Percentiles rank a stretch among this genome's conserved stretches.
Evolutionary conservation across 495 filamentous ascomycete species (phyloP).

Genomic region (Podospora conica): DNA sequence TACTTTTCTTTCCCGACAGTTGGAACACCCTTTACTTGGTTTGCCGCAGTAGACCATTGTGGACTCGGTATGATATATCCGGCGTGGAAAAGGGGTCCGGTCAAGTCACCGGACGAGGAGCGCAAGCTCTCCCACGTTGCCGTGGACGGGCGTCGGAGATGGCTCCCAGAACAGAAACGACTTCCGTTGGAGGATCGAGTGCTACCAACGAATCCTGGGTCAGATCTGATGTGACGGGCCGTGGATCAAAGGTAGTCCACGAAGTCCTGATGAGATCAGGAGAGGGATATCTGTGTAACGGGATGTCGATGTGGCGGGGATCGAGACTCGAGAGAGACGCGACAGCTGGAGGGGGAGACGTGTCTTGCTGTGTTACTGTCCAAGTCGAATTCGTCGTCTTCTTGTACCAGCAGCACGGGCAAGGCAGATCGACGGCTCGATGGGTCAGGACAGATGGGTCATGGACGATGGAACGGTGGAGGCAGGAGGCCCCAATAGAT

Average conservation of each 20-base stretch:
- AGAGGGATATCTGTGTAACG: not conserved
- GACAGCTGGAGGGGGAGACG: not conserved
- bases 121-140: no score
- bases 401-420: not conserved
- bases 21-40: slow-evolving; percentile 62
- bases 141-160: not conserved
- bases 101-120: not conserved
- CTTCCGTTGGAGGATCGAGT: not conserved
- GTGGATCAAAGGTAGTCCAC: not conserved
- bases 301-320: not conserved
- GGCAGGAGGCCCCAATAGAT: slow-evolving; percentile 20
- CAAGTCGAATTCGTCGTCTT: not conserved
- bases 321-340: not conserved
- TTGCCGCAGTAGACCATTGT: slow-evolving; percentile 70
- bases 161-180: not conserved
- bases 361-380: not conserved
- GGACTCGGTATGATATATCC: not conserved
- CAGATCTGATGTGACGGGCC: not conserved
- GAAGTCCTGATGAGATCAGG: not conserved
- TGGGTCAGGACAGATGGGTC: slow-evolving; percentile 1
- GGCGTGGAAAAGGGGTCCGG: not conserved
- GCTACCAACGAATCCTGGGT: not conserved
- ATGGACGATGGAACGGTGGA: slow-evolving; percentile 15
- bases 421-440: not conserved
- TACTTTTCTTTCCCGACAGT: slow-evolving; percentile 49